Evolutionary conservation across 495 filamentous ascomycete genomes (phyloP).

Genomic region (Aspergillus kassunensis): DNA sequence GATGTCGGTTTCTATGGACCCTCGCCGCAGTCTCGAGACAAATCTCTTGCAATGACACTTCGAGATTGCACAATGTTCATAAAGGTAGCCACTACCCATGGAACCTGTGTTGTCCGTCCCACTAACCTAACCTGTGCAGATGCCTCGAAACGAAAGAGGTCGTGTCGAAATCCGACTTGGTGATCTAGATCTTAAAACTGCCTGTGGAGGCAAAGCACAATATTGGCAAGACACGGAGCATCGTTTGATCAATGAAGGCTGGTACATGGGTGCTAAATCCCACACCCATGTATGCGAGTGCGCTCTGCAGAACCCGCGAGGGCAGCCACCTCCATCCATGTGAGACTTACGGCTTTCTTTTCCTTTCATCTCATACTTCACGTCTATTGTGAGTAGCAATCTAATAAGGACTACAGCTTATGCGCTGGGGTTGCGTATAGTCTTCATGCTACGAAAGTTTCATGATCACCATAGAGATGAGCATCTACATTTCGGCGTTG

Average conservation of each 20-base stretch:
- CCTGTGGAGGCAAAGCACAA: slow-evolving; percentile 57
- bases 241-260: slow-evolving; percentile 63
- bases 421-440: slow-evolving; percentile 12
- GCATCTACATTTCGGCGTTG: not conserved
- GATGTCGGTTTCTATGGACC: slow-evolving; percentile 40
- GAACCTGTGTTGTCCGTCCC: not conserved
- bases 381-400: slow-evolving; percentile 4
- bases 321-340: slow-evolving; percentile 17
- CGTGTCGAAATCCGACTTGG: slow-evolving; percentile 71
- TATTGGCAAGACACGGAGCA: slow-evolving; percentile 71
- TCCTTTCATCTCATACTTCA: not conserved
- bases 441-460: slow-evolving; percentile 17
- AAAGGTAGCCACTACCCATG: slow-evolving; percentile 38
- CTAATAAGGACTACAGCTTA: slow-evolving; percentile 14
- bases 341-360: slow-evolving; percentile 13
- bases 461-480: slow-evolving; percentile 7
- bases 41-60: slow-evolving; percentile 73
- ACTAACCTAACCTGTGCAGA: slow-evolving; percentile 23
- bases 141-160: slow-evolving; percentile 25
- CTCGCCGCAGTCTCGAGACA: slow-evolving; percentile 26
- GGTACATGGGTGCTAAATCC: slow-evolving; percentile 56
- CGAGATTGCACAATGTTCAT: slow-evolving; percentile 85
- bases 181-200: slow-evolving; percentile 86
- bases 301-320: slow-evolving; percentile 22
- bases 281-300: slow-evolving; percentile 29